phyloP scores from a whole-genome alignment of 169 alveolate genomes.

The Hepatocystis sp. region DNA sequence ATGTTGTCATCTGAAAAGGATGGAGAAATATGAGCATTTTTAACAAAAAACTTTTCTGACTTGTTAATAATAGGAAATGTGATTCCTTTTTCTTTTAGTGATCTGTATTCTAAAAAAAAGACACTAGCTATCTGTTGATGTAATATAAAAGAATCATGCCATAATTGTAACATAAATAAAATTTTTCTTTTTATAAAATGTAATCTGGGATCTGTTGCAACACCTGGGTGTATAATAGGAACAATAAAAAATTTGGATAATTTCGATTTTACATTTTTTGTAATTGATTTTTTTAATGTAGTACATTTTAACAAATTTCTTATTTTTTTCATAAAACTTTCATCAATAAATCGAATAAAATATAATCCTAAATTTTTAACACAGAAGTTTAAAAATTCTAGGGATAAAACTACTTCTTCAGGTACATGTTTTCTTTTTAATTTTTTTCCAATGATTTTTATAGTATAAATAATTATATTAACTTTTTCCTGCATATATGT shows the following conservation, averaged over 20 bases:
- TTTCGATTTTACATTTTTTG: slow-evolving; percentile 83
- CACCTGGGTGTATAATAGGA: slow-evolving; percentile 85
- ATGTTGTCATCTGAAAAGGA: slow-evolving; percentile 66
- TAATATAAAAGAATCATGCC: slow-evolving; percentile 83
- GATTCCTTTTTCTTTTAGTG: slow-evolving; percentile 82
- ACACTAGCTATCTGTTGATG: slow-evolving; percentile 80
- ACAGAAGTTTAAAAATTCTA: slow-evolving; percentile 81
- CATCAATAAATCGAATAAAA: slow-evolving; percentile 80
- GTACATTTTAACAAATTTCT: slow-evolving; percentile 78
- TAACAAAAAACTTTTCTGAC: slow-evolving; percentile 69
- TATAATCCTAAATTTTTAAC: slow-evolving; percentile 79
- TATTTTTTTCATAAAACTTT: slow-evolving; percentile 81
- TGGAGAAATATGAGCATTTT: slow-evolving; percentile 53
- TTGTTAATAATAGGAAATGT: slow-evolving; percentile 70
- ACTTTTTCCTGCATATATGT: slow-evolving; percentile 75
- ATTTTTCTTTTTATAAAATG: slow-evolving; percentile 85
- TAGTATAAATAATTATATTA: slow-evolving; percentile 56
- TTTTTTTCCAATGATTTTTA: slow-evolving; percentile 80
- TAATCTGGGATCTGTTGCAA: slow-evolving; percentile 85
- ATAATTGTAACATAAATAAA: slow-evolving; percentile 80
- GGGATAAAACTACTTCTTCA: slow-evolving; percentile 83
- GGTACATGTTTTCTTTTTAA: slow-evolving; percentile 82
- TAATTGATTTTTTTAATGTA: slow-evolving; percentile 78
- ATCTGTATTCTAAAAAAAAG: slow-evolving; percentile 81
- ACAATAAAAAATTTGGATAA: slow-evolving; percentile 82